phyloP scores from a whole-genome alignment of 352 stramenopile species.

The Phytophthora foliorum region DNA sequence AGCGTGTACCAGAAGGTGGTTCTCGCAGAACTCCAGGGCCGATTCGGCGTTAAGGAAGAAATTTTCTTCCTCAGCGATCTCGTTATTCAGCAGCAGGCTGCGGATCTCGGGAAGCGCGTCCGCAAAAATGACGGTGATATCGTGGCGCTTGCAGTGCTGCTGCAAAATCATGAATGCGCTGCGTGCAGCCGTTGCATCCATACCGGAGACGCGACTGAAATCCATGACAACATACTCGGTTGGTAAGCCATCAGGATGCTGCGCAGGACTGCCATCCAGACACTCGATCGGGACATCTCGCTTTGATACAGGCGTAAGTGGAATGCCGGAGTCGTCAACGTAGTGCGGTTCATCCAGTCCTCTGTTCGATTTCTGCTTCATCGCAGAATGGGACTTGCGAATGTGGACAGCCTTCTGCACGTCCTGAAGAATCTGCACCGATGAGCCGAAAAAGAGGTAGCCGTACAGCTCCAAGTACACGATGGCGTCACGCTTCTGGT shows the following conservation, averaged over 20 bases:
- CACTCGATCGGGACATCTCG: conserved; percentile 72
- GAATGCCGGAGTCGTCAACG: conserved; percentile 44
- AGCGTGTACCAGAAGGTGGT: conserved; percentile 59
- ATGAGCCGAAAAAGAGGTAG: conserved; percentile 90
- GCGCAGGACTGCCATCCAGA: conserved; percentile 70
- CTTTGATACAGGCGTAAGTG: conserved; percentile 60
- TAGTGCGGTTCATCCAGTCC: conserved; percentile 29
- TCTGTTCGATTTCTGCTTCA: conserved; percentile 29
- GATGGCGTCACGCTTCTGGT: conserved; percentile 77
- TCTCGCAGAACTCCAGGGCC: conserved; percentile 84
- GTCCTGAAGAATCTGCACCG: conserved; percentile 84
- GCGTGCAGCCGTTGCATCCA: conserved; percentile 89
- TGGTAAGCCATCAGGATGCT: conserved; percentile 58
- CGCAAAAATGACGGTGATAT: conserved; percentile 78
- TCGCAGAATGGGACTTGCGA: conserved; percentile 43
- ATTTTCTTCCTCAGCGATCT: conserved; percentile 70
- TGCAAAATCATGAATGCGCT: conserved; percentile 88
- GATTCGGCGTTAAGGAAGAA: conserved; percentile 81
- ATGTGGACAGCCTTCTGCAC: conserved; percentile 83
- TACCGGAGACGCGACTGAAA: conserved; percentile 88
- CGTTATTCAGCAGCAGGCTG: conserved; percentile 70
- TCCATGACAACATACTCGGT: conserved; percentile 92
- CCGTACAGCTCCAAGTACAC: conserved; percentile 86
- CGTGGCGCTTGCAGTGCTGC: conserved; percentile 79
- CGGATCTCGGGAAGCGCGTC: conserved; percentile 77